Base-by-base conservation (phyloP, 257 asterid species). In the Rubia yunnanensis region DNA sequence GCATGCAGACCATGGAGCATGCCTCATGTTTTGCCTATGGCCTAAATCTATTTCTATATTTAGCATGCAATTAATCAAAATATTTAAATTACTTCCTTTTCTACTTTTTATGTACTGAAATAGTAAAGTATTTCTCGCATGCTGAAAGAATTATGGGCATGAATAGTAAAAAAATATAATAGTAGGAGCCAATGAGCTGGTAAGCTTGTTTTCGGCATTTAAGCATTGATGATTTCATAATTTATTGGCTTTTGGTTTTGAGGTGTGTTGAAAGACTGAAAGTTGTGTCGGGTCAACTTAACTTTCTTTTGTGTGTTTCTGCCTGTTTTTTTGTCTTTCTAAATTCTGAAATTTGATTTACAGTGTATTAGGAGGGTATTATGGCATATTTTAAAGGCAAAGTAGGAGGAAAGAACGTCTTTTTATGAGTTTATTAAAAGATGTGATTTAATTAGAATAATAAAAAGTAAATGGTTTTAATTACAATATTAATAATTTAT, bases 221-320 rank as follows among this genome's bases (percentile, higher is more conserved):
- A 68, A 39, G 26, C 60, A 68, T 68, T 18, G 59, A 68, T 68
- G 66, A 69, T 59, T 69, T 66, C 66, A n/a, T 31, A 69, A 44
- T 58, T 32, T 27, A 67, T 56, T 68, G 41, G 23, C 57, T 63
- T 57, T 68, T 44, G 59, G 56, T 63, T 57, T 68, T 44, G 59
- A 57, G 49, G 48, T 57, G 22, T 68, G 38, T 69, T 31, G 48
- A 1, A 31, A 46, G 54, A 17, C 61, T 46, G 48, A 0, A 32
- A 31, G n/a, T 46, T 58, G 24, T 69, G 73, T 69, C 73, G 73
- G 73, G 14, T 69, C n/a, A n/a, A 20, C 60, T 35, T 35, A 50
- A 46, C 60, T 60, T 53, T 20, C 30, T 53, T 15, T 22, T 53
- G 28, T 53, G 26, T 22, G 1, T 52, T 35, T 14, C 31, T 27